These are phyloP conservation scores for Cladophialophora immunda DNA, from an alignment of 2,329 filamentous ascomycete species.

Conservation along the genomic window DNA sequence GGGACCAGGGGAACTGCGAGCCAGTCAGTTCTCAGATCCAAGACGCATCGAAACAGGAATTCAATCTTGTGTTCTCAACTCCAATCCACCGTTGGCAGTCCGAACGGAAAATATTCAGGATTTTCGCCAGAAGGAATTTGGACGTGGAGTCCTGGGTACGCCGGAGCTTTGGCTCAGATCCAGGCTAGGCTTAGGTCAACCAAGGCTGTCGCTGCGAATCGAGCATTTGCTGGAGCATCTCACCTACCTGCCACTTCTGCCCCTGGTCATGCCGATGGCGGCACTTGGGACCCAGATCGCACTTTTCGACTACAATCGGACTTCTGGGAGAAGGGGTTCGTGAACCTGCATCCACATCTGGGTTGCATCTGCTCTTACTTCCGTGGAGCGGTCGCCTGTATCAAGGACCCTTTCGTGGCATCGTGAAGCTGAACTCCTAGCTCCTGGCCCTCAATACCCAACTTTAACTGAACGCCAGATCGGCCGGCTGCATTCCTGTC, in stretches of 20 bases:
- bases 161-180: conserved; percentile 16
- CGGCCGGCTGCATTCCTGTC: conserved; percentile 27
- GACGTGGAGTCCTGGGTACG: conserved; percentile 2
- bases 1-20: not conserved
- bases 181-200: conserved; percentile 15
- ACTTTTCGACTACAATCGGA: conserved; percentile 27
- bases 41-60: conserved; percentile 13
- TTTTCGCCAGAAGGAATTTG: conserved; percentile 7
- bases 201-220: conserved; percentile 23
- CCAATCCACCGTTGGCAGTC: not conserved
- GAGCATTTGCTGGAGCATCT: conserved; percentile 28
- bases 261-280: not conserved
- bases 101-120: not conserved
- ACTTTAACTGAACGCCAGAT: conserved; percentile 24
- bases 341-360: conserved; percentile 2
- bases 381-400: not conserved
- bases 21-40: conserved; percentile 1
- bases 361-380: conserved; percentile 8
- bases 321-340: not conserved
- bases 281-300: conserved; percentile 23
- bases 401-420: not conserved
- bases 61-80: conserved; percentile 8
- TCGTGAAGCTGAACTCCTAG: not conserved
- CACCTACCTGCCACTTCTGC: not conserved
- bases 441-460: not conserved